Conservation (phyloP, 1,284 basidiomycete species). For the Rhodotorula mucilaginosa region DNA sequence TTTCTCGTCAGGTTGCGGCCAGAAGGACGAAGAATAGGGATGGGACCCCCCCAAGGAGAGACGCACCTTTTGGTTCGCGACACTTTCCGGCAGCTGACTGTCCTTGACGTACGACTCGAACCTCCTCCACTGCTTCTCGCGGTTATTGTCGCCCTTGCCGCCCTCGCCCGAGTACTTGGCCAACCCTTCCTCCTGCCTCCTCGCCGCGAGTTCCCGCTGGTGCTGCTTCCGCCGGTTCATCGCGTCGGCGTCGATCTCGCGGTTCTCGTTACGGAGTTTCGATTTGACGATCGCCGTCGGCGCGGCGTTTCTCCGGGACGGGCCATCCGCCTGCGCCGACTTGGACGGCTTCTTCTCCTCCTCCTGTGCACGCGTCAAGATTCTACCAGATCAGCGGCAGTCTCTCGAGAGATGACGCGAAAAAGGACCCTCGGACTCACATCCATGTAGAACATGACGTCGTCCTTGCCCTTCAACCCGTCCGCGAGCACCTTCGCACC, state of each 20-base stretch:
- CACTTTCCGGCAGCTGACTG: conserved; percentile 75
- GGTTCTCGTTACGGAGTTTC: conserved; percentile 73
- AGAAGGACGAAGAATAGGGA: not conserved
- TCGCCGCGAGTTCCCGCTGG: conserved; percentile 77
- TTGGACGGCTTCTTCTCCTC: conserved; percentile 52
- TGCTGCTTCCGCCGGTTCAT: conserved; percentile 75
- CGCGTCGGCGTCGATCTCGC: conserved; percentile 69
- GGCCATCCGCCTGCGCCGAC: conserved; percentile 57
- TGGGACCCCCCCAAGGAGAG: too few relatives aligned
- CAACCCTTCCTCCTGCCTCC: conserved; percentile 77
- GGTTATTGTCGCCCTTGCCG: conserved; percentile 57
- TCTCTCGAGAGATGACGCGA: not conserved
- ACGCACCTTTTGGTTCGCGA: conserved; percentile 70
- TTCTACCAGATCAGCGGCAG: not conserved
- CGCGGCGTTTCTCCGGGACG: conserved; percentile 24
- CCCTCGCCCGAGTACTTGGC: conserved; percentile 77
- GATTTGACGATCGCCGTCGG: conserved; percentile 51
- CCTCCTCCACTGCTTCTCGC: conserved; percentile 83
- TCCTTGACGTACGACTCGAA: conserved; percentile 98
- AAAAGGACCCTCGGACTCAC: conserved; percentile 37
- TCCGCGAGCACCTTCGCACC: conserved; percentile 74
- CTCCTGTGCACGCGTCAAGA: conserved; percentile 41
- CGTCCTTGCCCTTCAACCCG: conserved; percentile 75
- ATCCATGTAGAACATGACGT: conserved; percentile 79
- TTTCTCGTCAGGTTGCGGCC: not conserved